phyloP scores from a whole-genome alignment of 148 eudicot species.

The Nyssa sinensis region DNA sequence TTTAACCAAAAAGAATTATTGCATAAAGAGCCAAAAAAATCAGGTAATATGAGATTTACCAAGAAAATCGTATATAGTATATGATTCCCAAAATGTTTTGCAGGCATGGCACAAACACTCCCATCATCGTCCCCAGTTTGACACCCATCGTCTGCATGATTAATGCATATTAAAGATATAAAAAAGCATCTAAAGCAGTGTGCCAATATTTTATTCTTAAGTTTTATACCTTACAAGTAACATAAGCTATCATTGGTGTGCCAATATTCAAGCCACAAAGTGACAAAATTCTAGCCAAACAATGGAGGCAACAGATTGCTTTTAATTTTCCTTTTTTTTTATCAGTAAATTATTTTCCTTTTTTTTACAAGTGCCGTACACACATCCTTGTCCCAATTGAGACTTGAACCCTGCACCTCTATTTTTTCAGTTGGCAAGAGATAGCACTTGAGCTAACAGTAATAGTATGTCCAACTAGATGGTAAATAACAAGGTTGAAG shows the following conservation, averaged over 20 bases:
- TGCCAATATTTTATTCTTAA: too few relatives aligned
- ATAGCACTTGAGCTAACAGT: background rate
- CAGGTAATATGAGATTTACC: constrained; percentile 44
- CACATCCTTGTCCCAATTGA: background rate
- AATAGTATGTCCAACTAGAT: background rate
- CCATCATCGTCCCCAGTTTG: constrained; percentile 93
- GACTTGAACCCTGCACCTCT: background rate
- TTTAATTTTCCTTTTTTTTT: background rate
- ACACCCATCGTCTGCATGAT: constrained; percentile 49
- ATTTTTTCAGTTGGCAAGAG: background rate
- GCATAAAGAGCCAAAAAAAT: constrained; percentile 7
- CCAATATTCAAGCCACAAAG: constrained; percentile 1
- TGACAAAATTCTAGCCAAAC: background rate
- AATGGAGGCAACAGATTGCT: background rate
- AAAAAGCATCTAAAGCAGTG: constrained; percentile 4
- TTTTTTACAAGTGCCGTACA: background rate
- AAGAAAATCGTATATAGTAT: constrained; percentile 91
- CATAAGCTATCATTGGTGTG: background rate
- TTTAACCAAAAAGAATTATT: constrained; percentile 1
- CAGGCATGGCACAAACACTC: constrained; percentile 94
- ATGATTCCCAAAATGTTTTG: constrained; percentile 96
- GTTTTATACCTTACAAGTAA: too few relatives aligned
- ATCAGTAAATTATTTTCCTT: too few relatives aligned
- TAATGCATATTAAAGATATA: constrained; percentile 11
- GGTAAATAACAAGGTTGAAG: background rate